Percentiles rank a stretch among this genome's conserved stretches.
phyloP scores from a whole-genome alignment of 2,329 filamentous ascomycete genomes.

The Cladosporium sp. region DNA sequence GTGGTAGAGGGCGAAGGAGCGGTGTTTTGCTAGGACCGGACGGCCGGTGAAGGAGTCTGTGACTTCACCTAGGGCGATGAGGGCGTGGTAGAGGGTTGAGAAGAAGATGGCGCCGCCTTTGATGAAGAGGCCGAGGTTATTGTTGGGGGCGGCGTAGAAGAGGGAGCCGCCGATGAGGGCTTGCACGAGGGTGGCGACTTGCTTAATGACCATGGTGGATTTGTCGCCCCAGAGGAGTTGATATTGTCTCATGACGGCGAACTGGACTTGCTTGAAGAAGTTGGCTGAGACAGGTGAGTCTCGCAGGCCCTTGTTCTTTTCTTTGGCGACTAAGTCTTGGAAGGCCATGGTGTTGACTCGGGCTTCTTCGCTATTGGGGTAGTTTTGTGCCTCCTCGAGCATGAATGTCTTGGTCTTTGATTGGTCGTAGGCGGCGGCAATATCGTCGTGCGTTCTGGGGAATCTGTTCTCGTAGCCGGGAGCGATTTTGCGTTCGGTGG shows the following conservation, averaged over 20 bases:
- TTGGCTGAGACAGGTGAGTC: conserved; percentile 58
- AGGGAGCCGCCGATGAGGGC: conserved; percentile 65
- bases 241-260: conserved; percentile 61
- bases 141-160: conserved; percentile 64
- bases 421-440: conserved; percentile 55
- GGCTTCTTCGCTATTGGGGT: conserved; percentile 53
- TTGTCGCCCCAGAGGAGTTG: conserved; percentile 67
- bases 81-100: conserved; percentile 61
- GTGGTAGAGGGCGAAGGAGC: conserved; percentile 41
- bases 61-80: conserved; percentile 67
- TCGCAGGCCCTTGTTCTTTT: conserved; percentile 58
- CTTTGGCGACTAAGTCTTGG: conserved; percentile 50
- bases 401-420: conserved; percentile 54
- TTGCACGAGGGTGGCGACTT: conserved; percentile 57
- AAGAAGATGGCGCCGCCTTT: conserved; percentile 67
- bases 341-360: conserved; percentile 57
- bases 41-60: conserved; percentile 52
- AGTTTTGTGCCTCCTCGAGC: conserved; percentile 55
- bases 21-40: conserved; percentile 49
- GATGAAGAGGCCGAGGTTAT: conserved; percentile 61
- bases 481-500: conserved; percentile 48
- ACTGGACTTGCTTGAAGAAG: conserved; percentile 57
- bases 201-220: conserved; percentile 63
- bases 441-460: conserved; percentile 44
- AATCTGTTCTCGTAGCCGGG: conserved; percentile 46